Evolutionary conservation across 2,329 filamentous ascomycete species (phyloP).

Genomic region (Penicillium sp.): DNA sequence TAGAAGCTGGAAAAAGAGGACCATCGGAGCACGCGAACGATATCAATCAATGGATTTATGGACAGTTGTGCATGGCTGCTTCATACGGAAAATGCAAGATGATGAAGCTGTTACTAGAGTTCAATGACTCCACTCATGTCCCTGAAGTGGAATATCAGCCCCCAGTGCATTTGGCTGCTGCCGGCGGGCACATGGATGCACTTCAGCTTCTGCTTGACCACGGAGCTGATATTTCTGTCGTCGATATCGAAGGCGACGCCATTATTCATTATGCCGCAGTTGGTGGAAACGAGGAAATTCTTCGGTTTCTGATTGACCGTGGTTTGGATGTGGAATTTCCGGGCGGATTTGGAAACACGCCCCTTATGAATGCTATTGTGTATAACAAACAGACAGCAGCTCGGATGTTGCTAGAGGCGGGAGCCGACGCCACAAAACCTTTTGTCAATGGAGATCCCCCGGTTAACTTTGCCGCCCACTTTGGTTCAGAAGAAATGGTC

Average conservation of each 20-base stretch:
- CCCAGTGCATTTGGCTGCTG: neutral
- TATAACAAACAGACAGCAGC: neutral
- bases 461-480: neutral
- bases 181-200: neutral
- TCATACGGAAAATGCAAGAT: neutral
- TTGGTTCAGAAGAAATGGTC: neutral
- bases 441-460: neutral
- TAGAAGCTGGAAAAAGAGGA: neutral
- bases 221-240: neutral
- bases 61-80: neutral
- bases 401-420: neutral
- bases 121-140: neutral
- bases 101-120: neutral
- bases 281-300: neutral
- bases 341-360: neutral
- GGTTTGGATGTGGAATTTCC: neutral
- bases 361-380: neutral
- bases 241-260: neutral
- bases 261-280: neutral
- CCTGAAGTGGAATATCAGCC: neutral
- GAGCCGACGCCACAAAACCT: neutral
- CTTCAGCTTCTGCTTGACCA: neutral
- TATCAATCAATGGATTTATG: neutral
- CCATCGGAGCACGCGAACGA: neutral
- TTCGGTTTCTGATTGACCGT: neutral